Percentiles rank a stretch among this genome's conserved stretches.
Evolutionary conservation across 2,329 filamentous ascomycete genomes (phyloP).

Genomic region (Truncatella angustata): DNA sequence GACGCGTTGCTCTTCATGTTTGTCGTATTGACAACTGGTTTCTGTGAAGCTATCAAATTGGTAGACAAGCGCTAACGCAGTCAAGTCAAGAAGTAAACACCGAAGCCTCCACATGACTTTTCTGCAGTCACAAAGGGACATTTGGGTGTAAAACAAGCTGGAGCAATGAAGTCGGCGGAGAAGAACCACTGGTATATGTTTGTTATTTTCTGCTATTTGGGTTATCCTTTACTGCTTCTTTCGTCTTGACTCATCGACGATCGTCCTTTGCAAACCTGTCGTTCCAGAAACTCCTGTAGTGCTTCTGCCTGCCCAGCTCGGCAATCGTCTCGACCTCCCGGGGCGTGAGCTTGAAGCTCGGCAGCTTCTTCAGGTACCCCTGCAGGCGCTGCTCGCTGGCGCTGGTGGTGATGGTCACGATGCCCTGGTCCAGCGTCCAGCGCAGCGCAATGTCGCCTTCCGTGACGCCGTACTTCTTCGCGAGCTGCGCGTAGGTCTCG

Average conservation of each 20-base stretch:
- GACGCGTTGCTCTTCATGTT: too few species aligned
- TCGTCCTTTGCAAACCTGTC: constrained; percentile 53
- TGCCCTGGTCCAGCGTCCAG: constrained; percentile 59
- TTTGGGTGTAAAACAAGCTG: too few species aligned
- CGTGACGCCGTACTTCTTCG: constrained; percentile 57
- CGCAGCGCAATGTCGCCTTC: constrained; percentile 56
- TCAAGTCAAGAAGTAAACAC: too few species aligned
- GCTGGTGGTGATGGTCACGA: constrained; percentile 60
- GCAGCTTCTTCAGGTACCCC: constrained; percentile 50
- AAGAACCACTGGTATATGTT: too few species aligned
- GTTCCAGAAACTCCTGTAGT: constrained; percentile 60
- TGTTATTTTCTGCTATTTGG: too few species aligned
- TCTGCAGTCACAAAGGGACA: too few species aligned
- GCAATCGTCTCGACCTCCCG: constrained; percentile 57
- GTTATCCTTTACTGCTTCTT: background rate
- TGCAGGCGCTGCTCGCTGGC: constrained; percentile 55
- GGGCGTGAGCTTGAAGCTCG: constrained; percentile 56
- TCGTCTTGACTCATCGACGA: constrained; percentile 27
- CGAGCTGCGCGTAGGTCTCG: constrained; percentile 46
- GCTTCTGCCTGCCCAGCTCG: constrained; percentile 56
- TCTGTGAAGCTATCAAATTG: too few species aligned
- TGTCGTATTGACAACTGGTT: too few species aligned
- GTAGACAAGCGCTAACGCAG: too few species aligned
- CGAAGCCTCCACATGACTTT: too few species aligned
- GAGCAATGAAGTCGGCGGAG: too few species aligned